Evolutionary conservation across 179 eudicot species (phyloP).

Genomic region (Silene coronaria): DNA sequence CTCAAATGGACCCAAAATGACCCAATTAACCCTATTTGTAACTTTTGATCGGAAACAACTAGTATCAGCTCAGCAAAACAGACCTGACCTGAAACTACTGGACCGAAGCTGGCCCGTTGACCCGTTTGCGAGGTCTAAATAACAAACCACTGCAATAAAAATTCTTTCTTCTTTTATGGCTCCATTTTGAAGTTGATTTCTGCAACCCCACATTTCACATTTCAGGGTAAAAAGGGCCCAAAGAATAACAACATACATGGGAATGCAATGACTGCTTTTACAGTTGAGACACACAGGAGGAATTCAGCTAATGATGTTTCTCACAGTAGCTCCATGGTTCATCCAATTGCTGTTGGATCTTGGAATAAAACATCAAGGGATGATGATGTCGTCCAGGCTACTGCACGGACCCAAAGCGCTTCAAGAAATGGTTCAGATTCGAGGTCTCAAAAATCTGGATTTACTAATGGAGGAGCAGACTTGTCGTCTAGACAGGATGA

Average conservation of each 20-base stretch:
- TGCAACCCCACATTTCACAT: background rate
- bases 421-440: slow-evolving; percentile 27
- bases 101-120: no score
- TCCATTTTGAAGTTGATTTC: background rate
- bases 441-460: slow-evolving; percentile 20
- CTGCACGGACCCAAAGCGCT: slow-evolving; percentile 17
- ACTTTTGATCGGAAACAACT: background rate
- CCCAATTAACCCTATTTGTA: background rate
- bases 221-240: slow-evolving; percentile 44
- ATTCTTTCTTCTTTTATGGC: background rate
- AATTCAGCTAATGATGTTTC: slow-evolving; percentile 31
- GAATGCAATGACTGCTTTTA: slow-evolving; percentile 39
- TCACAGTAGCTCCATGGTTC: slow-evolving; percentile 49
- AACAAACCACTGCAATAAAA: background rate
- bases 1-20: background rate
- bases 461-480: slow-evolving; percentile 21
- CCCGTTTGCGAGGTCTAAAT: background rate
- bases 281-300: slow-evolving; percentile 50
- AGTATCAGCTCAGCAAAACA: no score
- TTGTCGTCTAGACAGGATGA: slow-evolving; percentile 31
- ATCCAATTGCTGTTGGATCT: slow-evolving; percentile 36
- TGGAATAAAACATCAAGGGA: slow-evolving; percentile 32
- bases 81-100: no score
- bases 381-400: slow-evolving; percentile 19
- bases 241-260: slow-evolving; percentile 29